Conservation (phyloP, 805 yeast genomes). For the Metschnikowia kofuensis region DNA sequence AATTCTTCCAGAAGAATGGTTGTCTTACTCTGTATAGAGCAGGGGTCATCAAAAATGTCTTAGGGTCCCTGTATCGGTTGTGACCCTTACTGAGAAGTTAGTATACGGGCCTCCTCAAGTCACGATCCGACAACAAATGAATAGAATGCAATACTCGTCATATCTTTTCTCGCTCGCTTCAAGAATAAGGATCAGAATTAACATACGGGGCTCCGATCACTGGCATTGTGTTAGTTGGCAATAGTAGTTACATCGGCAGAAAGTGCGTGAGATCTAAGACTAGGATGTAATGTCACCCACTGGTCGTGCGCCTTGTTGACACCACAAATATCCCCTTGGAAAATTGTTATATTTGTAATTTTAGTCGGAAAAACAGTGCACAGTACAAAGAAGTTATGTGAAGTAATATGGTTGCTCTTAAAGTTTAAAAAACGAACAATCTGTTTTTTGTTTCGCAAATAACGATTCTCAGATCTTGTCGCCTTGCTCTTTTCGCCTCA, state of each 20-base stretch:
- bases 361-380: too few relatives aligned
- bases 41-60: slow-evolving; percentile 85
- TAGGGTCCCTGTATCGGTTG: slow-evolving; percentile 52
- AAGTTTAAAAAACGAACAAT: too few relatives aligned
- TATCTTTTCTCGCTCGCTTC: not conserved
- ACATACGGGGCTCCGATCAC: slow-evolving; percentile 33
- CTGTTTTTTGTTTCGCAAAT: too few relatives aligned
- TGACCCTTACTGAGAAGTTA: slow-evolving; percentile 38
- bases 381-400: too few relatives aligned
- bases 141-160: not conserved
- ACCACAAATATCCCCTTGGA: not conserved
- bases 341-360: not conserved
- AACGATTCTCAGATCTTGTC: too few relatives aligned
- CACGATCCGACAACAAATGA: too few relatives aligned
- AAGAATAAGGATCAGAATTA: not conserved
- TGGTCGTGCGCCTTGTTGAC: slow-evolving; percentile 5
- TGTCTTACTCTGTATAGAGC: slow-evolving; percentile 87
- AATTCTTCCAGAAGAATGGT: slow-evolving; percentile 80
- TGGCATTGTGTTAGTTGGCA: slow-evolving; percentile 18
- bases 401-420: too few relatives aligned
- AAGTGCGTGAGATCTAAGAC: too few relatives aligned
- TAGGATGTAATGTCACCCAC: too few relatives aligned
- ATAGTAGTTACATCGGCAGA: not conserved
- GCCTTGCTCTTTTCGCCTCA: too few relatives aligned
- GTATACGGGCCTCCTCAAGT: not conserved